Conservation (phyloP, 2,329 filamentous ascomycete species). For the Diaporthe sp. region DNA sequence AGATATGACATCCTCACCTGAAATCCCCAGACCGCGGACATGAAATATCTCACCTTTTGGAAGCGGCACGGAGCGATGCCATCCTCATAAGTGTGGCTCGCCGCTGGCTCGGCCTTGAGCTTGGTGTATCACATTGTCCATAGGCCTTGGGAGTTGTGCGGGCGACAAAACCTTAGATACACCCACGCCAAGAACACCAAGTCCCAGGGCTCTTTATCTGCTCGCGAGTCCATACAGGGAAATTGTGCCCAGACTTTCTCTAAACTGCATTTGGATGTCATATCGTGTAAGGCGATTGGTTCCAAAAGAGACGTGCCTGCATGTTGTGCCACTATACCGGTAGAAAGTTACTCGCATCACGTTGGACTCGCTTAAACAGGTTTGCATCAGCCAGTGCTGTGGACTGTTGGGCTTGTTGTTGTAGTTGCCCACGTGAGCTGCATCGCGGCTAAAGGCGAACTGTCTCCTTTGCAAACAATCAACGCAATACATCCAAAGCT, state of each 20-base stretch:
- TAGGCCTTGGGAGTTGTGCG: background rate
- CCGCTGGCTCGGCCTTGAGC: background rate
- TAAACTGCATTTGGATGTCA: background rate
- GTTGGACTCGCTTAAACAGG: background rate
- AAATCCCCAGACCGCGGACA: background rate
- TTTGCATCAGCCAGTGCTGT: background rate
- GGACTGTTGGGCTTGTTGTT: background rate
- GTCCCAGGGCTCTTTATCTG: background rate
- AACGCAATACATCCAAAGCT: no score
- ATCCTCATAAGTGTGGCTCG: background rate
- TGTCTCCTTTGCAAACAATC: no score
- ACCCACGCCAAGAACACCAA: conserved; percentile 3
- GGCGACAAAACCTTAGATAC: background rate
- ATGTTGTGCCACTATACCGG: background rate
- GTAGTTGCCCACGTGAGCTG: no score
- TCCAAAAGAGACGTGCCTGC: background rate
- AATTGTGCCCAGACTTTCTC: background rate
- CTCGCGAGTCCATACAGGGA: background rate
- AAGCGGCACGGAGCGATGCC: background rate
- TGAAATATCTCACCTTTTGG: background rate
- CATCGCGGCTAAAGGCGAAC: background rate
- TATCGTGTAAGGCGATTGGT: background rate
- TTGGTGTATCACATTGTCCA: conserved; percentile 7
- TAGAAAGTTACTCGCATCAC: background rate
- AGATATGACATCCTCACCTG: background rate